These are phyloP conservation scores for Selaginella moellendorffii DNA, from an alignment of 75 land plant species.

Conservation along the genomic window DNA sequence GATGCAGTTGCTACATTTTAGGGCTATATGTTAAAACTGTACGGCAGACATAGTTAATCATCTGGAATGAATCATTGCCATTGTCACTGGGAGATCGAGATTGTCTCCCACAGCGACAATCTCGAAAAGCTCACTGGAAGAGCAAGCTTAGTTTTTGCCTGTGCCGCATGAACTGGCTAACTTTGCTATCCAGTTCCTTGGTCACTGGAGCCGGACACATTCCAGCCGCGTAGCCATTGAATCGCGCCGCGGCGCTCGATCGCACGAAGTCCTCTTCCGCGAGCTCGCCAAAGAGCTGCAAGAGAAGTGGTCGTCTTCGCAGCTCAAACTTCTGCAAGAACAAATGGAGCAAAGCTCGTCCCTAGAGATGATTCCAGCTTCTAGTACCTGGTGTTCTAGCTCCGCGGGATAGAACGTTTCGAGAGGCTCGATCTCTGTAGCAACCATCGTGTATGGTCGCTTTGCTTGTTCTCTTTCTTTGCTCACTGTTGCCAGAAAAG, in stretches of 20 bases:
- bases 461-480: conserved; percentile 62
- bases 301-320: conserved; percentile 38
- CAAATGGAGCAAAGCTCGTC: not conserved
- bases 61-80: too few species aligned
- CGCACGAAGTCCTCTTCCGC: conserved; percentile 50
- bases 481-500: conserved; percentile 44
- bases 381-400: conserved; percentile 76
- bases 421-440: conserved; percentile 58
- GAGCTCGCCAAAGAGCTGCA: conserved; percentile 62
- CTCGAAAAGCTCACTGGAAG: too few species aligned
- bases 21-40: too few species aligned
- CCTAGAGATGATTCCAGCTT: not conserved
- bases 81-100: too few species aligned
- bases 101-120: too few species aligned
- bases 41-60: too few species aligned
- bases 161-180: not conserved
- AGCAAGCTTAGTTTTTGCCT: not conserved
- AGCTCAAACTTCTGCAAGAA: conserved; percentile 82
- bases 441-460: conserved; percentile 31
- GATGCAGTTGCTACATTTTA: too few species aligned
- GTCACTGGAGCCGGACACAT: conserved; percentile 44
- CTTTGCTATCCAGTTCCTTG: not conserved
- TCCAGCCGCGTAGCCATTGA: conserved; percentile 80
- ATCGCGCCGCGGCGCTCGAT: conserved; percentile 48
- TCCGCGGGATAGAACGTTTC: conserved; percentile 75